phyloP scores from a whole-genome alignment of 1,284 basidiomycete species.

The Pseudozyma sp. region DNA sequence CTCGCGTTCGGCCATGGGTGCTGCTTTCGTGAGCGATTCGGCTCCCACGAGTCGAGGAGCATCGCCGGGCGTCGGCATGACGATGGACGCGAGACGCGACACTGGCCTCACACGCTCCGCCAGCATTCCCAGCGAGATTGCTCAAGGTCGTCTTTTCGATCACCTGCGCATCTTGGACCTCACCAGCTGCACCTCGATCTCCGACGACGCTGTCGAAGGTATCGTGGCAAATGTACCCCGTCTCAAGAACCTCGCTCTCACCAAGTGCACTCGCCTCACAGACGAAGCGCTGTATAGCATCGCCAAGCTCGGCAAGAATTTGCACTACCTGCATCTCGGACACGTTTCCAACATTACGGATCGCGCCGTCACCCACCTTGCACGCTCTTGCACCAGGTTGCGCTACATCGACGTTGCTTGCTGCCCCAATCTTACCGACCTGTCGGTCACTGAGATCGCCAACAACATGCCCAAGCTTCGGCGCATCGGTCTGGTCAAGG shows the following conservation, averaged over 20 bases:
- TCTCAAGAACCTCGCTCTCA: slow-evolving; percentile 89
- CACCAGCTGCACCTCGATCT: slow-evolving; percentile 83
- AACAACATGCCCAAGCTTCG: slow-evolving; percentile 85
- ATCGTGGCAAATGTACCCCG: slow-evolving; percentile 88
- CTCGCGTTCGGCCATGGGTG: slow-evolving; percentile 15
- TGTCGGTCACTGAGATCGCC: slow-evolving; percentile 91
- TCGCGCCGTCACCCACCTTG: slow-evolving; percentile 83
- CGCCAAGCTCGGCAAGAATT: slow-evolving; percentile 84
- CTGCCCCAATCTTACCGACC: slow-evolving; percentile 90
- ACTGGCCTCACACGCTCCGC: slow-evolving; percentile 19
- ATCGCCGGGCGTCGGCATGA: slow-evolving; percentile 31
- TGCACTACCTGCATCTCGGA: slow-evolving; percentile 95
- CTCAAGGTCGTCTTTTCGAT: slow-evolving; percentile 51
- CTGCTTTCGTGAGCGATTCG: slow-evolving; percentile 28
- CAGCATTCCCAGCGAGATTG: slow-evolving; percentile 40
- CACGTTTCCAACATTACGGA: slow-evolving; percentile 90
- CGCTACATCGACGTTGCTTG: slow-evolving; percentile 97
- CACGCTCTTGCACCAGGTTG: slow-evolving; percentile 88
- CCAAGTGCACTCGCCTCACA: slow-evolving; percentile 88
- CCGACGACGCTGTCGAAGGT: slow-evolving; percentile 89
- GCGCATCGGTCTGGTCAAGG: slow-evolving; percentile 92
- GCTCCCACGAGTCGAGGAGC: slow-evolving; percentile 48
- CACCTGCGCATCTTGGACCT: slow-evolving; percentile 71
- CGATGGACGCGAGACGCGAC: slow-evolving; percentile 11
- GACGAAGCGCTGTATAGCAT: slow-evolving; percentile 87